Base-by-base conservation (phyloP, 148 eudicot species). In the Chenopodium formosanum region DNA sequence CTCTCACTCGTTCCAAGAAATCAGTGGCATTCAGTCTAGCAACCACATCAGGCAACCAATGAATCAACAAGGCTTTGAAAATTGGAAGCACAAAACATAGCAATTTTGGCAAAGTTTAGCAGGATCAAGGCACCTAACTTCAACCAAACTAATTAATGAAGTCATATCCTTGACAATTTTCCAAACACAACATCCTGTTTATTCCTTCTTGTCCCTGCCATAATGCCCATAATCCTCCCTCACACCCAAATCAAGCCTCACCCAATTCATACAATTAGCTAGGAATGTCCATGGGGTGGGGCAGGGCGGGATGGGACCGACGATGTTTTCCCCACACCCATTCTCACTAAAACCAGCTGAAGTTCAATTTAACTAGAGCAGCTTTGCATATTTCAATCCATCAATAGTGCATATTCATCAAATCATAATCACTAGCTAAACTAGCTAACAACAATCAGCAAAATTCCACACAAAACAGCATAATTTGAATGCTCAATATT, bases 1-100 rank as follows among this genome's bases (percentile, higher is more conserved):
- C 99, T 81, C 92, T 89, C 53, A 95, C 89, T 69, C 91, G 89
- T 88, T 94, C 91, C 66, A 94, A 88, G 83, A 94, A 91, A 83
- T 92, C 95, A 62, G 90, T 92, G 40, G 90, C 89, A 79, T 92
- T 90, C 64, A 94, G 81, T 79, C 98, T 91, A 89, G 58, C 27
- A 70, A 31, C 23, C 22, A 76, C 84, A 84, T 69, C 70, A 69
- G 25, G 32, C 23, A 62, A 44, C 40, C 20, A 44, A 13, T 56
- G 10, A 71, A 37, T 70, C 27, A 70, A 53, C 60, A 50, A 56
- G 23, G 10, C 25, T 25, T 4, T 3, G 40, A 60, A 76, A 53
- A 47, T 14, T 23, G 13, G 10, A 76, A 48, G 37, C 73, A 50
- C 48, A 34, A 34, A 48, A 31, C 75, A 74, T 14, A 74, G 53